Conservation (phyloP, 805 yeast genomes). For the Candida maesae region DNA sequence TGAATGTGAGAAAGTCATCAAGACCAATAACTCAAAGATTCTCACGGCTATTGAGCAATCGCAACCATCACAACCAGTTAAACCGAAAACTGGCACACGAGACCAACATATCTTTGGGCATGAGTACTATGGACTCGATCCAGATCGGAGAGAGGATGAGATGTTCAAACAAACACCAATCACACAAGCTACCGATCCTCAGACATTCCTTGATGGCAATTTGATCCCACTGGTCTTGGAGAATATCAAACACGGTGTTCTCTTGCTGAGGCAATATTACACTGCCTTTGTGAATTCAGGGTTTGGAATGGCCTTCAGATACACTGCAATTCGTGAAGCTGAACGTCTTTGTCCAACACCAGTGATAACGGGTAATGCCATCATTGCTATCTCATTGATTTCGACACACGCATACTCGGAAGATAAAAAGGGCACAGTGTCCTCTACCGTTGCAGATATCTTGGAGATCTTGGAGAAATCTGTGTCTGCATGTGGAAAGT, state of each 20-base stretch:
- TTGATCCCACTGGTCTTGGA: constrained; percentile 13
- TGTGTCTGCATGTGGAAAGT: constrained; percentile 49
- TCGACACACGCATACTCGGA: constrained; percentile 59
- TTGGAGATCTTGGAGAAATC: constrained; percentile 58
- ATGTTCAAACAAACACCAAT: constrained; percentile 9
- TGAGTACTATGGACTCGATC: constrained; percentile 24
- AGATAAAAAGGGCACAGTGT: constrained; percentile 53
- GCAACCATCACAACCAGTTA: not conserved
- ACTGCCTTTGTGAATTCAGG: constrained; percentile 23
- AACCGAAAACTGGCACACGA: constrained; percentile 20
- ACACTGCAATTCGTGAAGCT: constrained; percentile 41
- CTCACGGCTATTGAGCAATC: constrained; percentile 19
- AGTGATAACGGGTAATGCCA: constrained; percentile 61
- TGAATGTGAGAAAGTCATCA: constrained; percentile 55
- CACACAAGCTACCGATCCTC: constrained; percentile 4
- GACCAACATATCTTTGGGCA: constrained; percentile 33
- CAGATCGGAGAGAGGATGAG: constrained; percentile 13
- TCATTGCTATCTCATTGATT: constrained; percentile 55
- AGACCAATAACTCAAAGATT: constrained; percentile 42
- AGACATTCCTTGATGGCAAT: constrained; percentile 19
- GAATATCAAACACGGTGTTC: constrained; percentile 7
- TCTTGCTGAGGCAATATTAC: constrained; percentile 15
- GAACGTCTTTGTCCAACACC: constrained; percentile 60
- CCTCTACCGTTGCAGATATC: constrained; percentile 53
- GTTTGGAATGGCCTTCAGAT: constrained; percentile 29